Percentiles rank a stretch among this genome's conserved stretches.
These are phyloP conservation scores for Pseudocercospora fuligena DNA, from an alignment of 2,329 filamentous ascomycete species.

Conservation along the genomic window DNA sequence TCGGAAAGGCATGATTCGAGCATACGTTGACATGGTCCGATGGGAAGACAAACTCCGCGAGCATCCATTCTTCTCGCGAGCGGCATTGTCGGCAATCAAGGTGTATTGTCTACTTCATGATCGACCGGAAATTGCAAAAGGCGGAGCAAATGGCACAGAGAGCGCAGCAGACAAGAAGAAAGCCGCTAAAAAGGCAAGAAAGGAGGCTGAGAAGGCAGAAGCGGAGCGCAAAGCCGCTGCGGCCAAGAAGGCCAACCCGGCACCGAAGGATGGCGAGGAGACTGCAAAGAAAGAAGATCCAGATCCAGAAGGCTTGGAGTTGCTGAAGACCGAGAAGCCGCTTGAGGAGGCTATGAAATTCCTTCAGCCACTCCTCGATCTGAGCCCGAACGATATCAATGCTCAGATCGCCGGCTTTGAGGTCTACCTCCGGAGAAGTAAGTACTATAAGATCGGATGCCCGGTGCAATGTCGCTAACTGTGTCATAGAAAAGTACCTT, in stretches of 20 bases:
- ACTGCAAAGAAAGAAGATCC: conserved; percentile 81
- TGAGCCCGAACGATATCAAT: conserved; percentile 78
- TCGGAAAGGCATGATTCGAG: conserved; percentile 92
- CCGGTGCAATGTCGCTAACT: conserved; percentile 14
- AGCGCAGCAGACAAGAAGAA: conserved; percentile 84
- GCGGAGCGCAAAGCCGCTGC: conserved; percentile 69
- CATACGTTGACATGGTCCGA: conserved; percentile 93
- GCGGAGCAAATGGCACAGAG: conserved; percentile 74
- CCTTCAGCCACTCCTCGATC: conserved; percentile 78
- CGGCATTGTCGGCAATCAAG: conserved; percentile 78
- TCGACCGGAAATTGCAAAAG: conserved; percentile 71
- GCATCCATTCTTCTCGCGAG: conserved; percentile 89
- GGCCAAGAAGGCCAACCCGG: conserved; percentile 55
- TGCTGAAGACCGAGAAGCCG: conserved; percentile 69
- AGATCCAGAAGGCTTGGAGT: conserved; percentile 80
- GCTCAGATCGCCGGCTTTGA: conserved; percentile 88
- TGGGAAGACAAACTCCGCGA: conserved; percentile 93
- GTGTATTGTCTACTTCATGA: conserved; percentile 82
- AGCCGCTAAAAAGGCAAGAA: conserved; percentile 70
- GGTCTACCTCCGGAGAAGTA: conserved; percentile 83
- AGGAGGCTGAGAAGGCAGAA: conserved; percentile 78
- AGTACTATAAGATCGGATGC: conserved; percentile 42
- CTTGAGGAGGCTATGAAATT: conserved; percentile 88
- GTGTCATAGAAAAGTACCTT: conserved; percentile 71
- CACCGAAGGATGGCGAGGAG: conserved; percentile 60